Base-by-base conservation (phyloP, 306 rosid species). In the Lagenaria siceraria region DNA sequence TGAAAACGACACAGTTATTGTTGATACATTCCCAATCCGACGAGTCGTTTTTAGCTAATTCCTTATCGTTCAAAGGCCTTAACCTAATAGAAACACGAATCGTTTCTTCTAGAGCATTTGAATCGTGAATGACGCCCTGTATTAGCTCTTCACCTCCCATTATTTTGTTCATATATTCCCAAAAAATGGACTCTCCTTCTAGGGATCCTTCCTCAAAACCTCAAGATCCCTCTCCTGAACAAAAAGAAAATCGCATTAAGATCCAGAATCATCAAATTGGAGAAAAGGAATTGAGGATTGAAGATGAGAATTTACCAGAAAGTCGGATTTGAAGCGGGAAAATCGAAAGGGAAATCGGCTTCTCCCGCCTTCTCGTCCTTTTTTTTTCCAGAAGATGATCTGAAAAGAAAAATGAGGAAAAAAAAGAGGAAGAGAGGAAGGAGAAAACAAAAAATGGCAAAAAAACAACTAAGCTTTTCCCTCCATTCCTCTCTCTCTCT, bases 11-110 rank as follows among this genome's bases (percentile, higher is more conserved):
- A 65, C 93, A 79, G 78, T 83, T 86, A 8, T 59, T 49, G 72
- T 76, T 61, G 79, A 77, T 3, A 77, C 89, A 89, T 74, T 84
- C 88, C 97, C 93, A 95, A 13, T 90, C 93, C 0, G 88, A 82
- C 0, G 68, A 85, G 55, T 90, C 97, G 43, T 79, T 81, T 73
- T 82, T 86, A 6, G 77, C 35, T 27, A 33, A 74, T 62, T 92
- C 99, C 69, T 46, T 92, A 3, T 83, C 90, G 71, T 88, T 95
- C 89, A 90, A 77, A 13, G 97, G 97, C 46, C 97, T 90, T 71
- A 95, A 82, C 80, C 99, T 81, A 56, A 95, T 86, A 1, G 97
- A 86, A 77, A 90, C 97, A 29, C 88, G 80, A 48, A 95, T 86
- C 11, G 76, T 90, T 89, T 94, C 97, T 51, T 86, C 92, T 27